These are phyloP conservation scores for Dendrostoma leiphaemia DNA, from an alignment of 2,329 filamentous ascomycete species.

Conservation along the genomic window DNA sequence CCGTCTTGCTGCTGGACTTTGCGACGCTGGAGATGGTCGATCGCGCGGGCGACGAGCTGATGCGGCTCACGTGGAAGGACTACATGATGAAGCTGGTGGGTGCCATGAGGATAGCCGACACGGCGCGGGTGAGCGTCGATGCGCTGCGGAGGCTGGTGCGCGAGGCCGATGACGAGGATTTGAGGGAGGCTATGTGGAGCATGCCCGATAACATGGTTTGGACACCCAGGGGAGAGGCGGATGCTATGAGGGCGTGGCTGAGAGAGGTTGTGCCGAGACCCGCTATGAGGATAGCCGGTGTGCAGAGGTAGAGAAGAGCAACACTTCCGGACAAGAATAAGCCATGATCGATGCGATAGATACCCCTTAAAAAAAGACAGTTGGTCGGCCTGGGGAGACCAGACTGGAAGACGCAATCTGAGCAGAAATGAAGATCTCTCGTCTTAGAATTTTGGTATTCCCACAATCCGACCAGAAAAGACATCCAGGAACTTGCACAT, in stretches of 20 bases:
- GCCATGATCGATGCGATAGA: not conserved
- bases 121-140: constrained; percentile 28
- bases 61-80: constrained; percentile 50
- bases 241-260: constrained; percentile 45
- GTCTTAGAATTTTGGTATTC: not conserved
- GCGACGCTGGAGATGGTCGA: constrained; percentile 52
- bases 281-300: constrained; percentile 22
- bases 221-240: constrained; percentile 50
- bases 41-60: constrained; percentile 41
- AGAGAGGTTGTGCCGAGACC: constrained; percentile 34
- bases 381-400: not conserved
- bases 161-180: constrained; percentile 38
- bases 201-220: constrained; percentile 40
- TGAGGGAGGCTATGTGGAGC: constrained; percentile 37
- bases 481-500: not conserved
- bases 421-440: not conserved
- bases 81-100: constrained; percentile 52
- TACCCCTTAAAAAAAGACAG: not conserved
- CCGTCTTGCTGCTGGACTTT: constrained; percentile 43
- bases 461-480: not conserved
- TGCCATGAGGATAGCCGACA: constrained; percentile 42
- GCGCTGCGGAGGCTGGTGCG: constrained; percentile 37
- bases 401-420: not conserved
- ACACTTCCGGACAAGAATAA: not conserved
- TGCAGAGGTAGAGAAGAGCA: constrained; percentile 10